Conservation (phyloP, 768 basidiomycete genomes). For the Coprinopsis strossmayeri region DNA sequence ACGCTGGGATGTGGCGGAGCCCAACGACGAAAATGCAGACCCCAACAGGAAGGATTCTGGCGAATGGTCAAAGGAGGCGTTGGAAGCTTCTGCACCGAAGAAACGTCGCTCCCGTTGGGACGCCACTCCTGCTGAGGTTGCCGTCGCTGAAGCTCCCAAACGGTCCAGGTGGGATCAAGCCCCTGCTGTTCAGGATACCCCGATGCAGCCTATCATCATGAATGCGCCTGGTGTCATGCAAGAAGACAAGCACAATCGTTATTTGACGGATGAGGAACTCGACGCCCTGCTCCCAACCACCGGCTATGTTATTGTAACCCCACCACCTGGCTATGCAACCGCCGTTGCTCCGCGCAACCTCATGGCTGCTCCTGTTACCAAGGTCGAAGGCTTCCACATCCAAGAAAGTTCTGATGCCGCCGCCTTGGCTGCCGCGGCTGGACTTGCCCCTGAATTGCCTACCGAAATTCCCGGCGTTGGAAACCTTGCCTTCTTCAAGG, state of each 20-base stretch:
- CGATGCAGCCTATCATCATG: slow-evolving; percentile 81
- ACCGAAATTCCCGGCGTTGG: slow-evolving; percentile 99
- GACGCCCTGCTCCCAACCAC: slow-evolving; percentile 80
- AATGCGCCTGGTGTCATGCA: slow-evolving; percentile 82
- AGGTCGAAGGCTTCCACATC: slow-evolving; percentile 88
- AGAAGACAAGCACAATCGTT: slow-evolving; percentile 95
- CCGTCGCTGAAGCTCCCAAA: slow-evolving; percentile 65
- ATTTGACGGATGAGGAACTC: slow-evolving; percentile 92
- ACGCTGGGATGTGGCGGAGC: slow-evolving; percentile 70
- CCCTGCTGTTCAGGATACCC: slow-evolving; percentile 61
- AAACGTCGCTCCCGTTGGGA: slow-evolving; percentile 97
- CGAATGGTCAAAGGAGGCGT: slow-evolving; percentile 72
- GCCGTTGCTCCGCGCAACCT: slow-evolving; percentile 58
- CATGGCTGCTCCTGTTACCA: slow-evolving; percentile 47
- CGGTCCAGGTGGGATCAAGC: slow-evolving; percentile 98
- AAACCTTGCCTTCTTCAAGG: slow-evolving; percentile 95
- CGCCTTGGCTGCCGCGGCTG: slow-evolving; percentile 82
- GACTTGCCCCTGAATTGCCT: slow-evolving; percentile 87
- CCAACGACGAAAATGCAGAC: slow-evolving; percentile 58
- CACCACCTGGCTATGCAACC: slow-evolving; percentile 91
- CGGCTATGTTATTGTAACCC: slow-evolving; percentile 89
- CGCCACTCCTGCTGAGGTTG: slow-evolving; percentile 75
- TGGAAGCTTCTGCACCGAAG: slow-evolving; percentile 72
- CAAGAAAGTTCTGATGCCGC: slow-evolving; percentile 92
- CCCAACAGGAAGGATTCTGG: slow-evolving; percentile 46